Evolutionary conservation across 257 asterid species (phyloP), one percentile per base, ranked within the genome.

Genomic region (Linderniella brevidens): DNA sequence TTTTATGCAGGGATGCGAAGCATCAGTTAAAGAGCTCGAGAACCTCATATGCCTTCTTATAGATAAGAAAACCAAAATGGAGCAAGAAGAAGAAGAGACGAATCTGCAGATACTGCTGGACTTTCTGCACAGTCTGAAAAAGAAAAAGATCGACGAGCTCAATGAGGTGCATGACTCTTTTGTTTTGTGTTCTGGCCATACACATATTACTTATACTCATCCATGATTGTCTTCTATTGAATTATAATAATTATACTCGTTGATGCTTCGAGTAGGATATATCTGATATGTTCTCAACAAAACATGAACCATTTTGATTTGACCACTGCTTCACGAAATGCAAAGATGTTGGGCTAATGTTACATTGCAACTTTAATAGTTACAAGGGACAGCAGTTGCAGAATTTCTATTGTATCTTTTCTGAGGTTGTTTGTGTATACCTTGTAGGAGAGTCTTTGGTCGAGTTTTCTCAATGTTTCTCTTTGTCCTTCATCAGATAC

Each of bases 61-160:
- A 4, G 93, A 83, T 69, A 87, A 72, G 78, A 87, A 80, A 80
- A 74, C 67, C 51, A 83, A 80, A 64, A 72, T 83, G 92, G 95
- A 83, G 77, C 95, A 75, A 61, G 84, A 83, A 76, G 97, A 83
- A 71, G 79, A 92, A 59, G 97, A 87, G 70, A 62, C 90, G 50
- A 83, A 87, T 63, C 64, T 87, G 48, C 81, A 67, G 71, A 72
- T 80, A 64, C 64, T 83, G 70, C 74, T 70, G 9, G 92, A 83
- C 48, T 87, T 87, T 65, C 72, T 87, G 72, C 69, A 58, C 4
- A 53, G 76, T 58, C 58, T 87, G 67, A 78, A 67, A 70, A 80
- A 69, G 74, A 83, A 74, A 69, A 87, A 87, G 60, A 64, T 70
- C 53, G 86, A 80, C 20, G 97, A 83, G 67, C 90, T 87, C 54